These are phyloP conservation scores for Porogramme epimiltina DNA, from an alignment of 1,284 basidiomycete species.

Conservation along the genomic window DNA sequence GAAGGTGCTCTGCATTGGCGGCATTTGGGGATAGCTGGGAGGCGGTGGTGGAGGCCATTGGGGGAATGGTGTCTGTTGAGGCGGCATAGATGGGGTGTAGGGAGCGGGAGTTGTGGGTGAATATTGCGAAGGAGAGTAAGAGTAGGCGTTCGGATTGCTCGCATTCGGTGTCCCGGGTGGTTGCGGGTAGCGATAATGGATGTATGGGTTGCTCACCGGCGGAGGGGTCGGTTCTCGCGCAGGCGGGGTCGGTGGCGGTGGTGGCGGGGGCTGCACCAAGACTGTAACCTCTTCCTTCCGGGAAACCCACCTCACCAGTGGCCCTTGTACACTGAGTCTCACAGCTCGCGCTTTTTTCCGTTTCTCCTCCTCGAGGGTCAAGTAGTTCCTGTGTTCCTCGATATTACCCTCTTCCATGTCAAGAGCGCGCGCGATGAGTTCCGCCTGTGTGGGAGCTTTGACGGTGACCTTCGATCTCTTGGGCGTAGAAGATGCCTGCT, in stretches of 20 bases:
- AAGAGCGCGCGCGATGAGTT: conserved; percentile 79
- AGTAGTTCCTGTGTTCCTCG: conserved; percentile 76
- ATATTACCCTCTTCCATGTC: conserved; percentile 87
- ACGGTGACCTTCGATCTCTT: conserved; percentile 58
- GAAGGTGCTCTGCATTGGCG: conserved; percentile 11
- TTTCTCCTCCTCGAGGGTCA: conserved; percentile 81
- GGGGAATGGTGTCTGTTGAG: conserved; percentile 10
- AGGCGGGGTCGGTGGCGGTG: conserved; percentile 27
- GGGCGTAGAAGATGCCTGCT: conserved; percentile 35
- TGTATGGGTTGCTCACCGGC: conserved; percentile 9
- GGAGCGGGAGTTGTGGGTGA: not conserved
- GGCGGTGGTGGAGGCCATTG: conserved; percentile 19
- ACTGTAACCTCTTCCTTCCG: conserved; percentile 57
- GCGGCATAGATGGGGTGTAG: not conserved
- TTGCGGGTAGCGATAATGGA: not conserved
- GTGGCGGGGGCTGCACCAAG: conserved; percentile 31
- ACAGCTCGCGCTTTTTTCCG: conserved; percentile 66
- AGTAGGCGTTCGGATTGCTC: not conserved
- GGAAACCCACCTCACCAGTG: conserved; percentile 76
- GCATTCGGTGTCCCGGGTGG: not conserved
- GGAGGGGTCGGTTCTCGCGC: not conserved
- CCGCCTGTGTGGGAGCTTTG: conserved; percentile 69
- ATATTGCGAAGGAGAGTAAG: not conserved
- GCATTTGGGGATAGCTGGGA: conserved; percentile 3
- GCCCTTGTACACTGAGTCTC: conserved; percentile 65